Base-by-base conservation (phyloP, 306 rosid species). In the Prunus mira region DNA sequence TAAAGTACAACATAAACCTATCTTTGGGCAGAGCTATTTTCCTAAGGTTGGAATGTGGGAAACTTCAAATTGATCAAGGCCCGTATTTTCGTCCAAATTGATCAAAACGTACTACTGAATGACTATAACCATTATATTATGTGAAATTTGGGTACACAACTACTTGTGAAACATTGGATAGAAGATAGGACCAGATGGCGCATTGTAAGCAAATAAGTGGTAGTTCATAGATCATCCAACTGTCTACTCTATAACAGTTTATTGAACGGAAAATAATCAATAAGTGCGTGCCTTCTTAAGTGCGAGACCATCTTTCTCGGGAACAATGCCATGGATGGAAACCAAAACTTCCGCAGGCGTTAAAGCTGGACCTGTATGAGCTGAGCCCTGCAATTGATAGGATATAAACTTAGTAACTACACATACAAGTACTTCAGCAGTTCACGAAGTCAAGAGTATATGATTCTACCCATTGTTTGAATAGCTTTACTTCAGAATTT, bases 331-430 rank as follows among this genome's bases (percentile, higher is more conserved):
- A 84, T 96, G 99, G 86, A 96, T 96, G 77, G 98, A 93, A 74
- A 96, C 96, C 89, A 96, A 86, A 57, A 96, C 99, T 87, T 96
- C 98, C 14, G 86, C 94, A 19, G 98, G 99, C 65, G 98, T 88
- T 80, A 91, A 87, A 72, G 99, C 99, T 30, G 98, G 99, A 79
- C 98, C 98, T 28, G 97, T 87, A 86, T 96, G 98, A 85, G 99
- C 97, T 51, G 99, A 96, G 80, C 99, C 99, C 99, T 96, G 93
- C 75, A 27, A 71, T 65, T 50, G 25, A 75, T 47, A 41, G 13
- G 47, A 75, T 17, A 61, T 52, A 13, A 19, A 63, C 41, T 15
- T 63, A 28, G 9, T 41, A 30, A 14, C 13, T 12, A 49, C 17
- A 49, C 5, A 13, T 38, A 38, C 43, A 38, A 38, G 43, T 38